Base-by-base conservation (phyloP, 1,284 basidiomycete genomes). In the Cystobasidiaceae sp. region DNA sequence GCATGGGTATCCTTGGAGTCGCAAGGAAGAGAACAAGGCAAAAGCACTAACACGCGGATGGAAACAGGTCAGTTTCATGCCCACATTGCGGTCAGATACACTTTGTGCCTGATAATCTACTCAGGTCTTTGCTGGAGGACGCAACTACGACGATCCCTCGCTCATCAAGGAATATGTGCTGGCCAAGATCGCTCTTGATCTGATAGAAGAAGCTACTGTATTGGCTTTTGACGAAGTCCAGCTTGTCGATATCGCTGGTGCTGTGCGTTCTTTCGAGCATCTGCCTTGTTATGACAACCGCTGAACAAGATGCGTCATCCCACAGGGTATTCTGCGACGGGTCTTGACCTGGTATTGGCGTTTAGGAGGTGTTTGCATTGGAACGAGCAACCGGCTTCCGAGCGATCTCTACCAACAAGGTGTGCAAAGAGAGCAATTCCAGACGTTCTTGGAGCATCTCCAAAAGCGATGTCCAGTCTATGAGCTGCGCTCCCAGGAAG, bases 301-400 rank as follows among this genome's bases (percentile, higher is more conserved):
- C 43, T 32, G 2, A 49, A 15, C 21, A 8, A 2, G 30, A 21
- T 37, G 30, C 19, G 1, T 4, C 11, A 11, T 4, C 33, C 15
- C 7, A 41, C 70, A 74, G 17, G 75, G 75, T 0, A 78, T 88
- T 13, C 80, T 88, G 2, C 81, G 85, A n/a, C 82, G 87, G 65
- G 85, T 88, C 1, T 75, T 88, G 5, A 83, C 84, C 25, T 87
- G 85, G 82, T 89, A 84, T 72, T 88, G 86, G 86, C 80, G 86
- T 2, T 80, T 88, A 70, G 87, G 86, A 17, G 86, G 86, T 1
- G 83, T 88, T 17, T 79, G 88, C 33, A 80, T 82, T 3, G 80
- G 79, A 0, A 82, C 59, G 76, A 79, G 37, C 79, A 79, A 67
- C 80, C 79, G 68, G 8, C 65, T 71, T 1, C 69, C 69, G 2